These are phyloP conservation scores for Phytophthora podocarpi DNA, from an alignment of 352 stramenopile genomes.

Conservation along the genomic window DNA sequence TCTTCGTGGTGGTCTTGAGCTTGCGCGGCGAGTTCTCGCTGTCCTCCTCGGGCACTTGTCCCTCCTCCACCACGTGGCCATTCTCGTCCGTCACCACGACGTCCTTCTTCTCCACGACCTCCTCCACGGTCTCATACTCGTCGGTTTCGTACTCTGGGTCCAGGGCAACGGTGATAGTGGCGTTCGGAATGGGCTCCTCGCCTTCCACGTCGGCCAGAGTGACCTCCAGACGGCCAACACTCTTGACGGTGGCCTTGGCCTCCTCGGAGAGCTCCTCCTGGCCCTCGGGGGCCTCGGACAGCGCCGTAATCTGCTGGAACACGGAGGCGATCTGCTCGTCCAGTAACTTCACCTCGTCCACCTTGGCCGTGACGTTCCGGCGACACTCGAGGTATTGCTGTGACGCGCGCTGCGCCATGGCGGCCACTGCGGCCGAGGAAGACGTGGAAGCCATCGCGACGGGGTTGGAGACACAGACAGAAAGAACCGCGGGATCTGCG, in stretches of 20 bases:
- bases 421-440: conserved; percentile 55
- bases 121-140: conserved; percentile 57
- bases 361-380: conserved; percentile 77
- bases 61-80: conserved; percentile 52
- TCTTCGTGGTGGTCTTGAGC: conserved; percentile 68
- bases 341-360: conserved; percentile 77
- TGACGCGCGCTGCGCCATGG: conserved; percentile 76
- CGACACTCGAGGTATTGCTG: conserved; percentile 86
- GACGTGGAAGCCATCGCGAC: conserved; percentile 52
- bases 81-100: conserved; percentile 55
- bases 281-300: conserved; percentile 46
- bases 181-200: conserved; percentile 52
- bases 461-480: conserved; percentile 6
- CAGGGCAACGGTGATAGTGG: conserved; percentile 68
- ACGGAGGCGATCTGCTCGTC: conserved; percentile 75
- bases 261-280: conserved; percentile 34
- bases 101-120: conserved; percentile 62
- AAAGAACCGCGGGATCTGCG: conserved; percentile 16
- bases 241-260: conserved; percentile 53
- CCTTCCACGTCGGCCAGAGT: conserved; percentile 63
- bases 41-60: conserved; percentile 36
- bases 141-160: conserved; percentile 82
- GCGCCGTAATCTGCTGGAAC: conserved; percentile 70
- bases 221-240: conserved; percentile 73
- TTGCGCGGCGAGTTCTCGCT: conserved; percentile 44